Evolutionary conservation across 2,329 filamentous ascomycete species (phyloP).

Genomic region (Cercospora citrullina): DNA sequence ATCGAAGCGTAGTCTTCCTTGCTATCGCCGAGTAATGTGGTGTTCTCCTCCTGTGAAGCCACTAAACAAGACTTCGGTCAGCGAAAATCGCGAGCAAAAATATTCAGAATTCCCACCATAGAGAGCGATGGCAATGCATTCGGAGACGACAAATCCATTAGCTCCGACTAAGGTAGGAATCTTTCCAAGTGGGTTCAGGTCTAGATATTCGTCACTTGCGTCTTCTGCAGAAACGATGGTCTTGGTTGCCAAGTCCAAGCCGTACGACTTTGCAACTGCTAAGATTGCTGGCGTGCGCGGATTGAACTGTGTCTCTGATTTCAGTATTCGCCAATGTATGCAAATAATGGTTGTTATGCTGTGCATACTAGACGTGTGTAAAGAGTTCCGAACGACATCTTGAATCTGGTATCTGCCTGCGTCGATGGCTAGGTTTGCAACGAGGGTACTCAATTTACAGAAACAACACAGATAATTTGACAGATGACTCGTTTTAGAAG

Average conservation of each 20-base stretch:
- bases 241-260: not conserved
- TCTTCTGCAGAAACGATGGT: not conserved
- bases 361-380: not conserved
- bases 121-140: not conserved
- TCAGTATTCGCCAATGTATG: not conserved
- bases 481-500: not conserved
- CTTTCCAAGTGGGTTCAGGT: not conserved
- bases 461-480: not conserved
- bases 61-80: not conserved
- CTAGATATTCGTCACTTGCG: not conserved
- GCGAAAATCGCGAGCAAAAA: not conserved
- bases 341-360: not conserved
- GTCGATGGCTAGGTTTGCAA: not conserved
- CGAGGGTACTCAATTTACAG: not conserved
- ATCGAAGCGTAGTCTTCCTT: not conserved
- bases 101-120: not conserved
- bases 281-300: not conserved
- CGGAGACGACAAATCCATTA: not conserved
- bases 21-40: not conserved
- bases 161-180: not conserved
- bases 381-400: not conserved
- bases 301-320: not conserved
- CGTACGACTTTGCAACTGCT: not conserved
- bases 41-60: not conserved
- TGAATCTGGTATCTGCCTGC: not conserved